phyloP scores from a whole-genome alignment of 805 yeast species.

The Hermanozyma aechmeae region DNA sequence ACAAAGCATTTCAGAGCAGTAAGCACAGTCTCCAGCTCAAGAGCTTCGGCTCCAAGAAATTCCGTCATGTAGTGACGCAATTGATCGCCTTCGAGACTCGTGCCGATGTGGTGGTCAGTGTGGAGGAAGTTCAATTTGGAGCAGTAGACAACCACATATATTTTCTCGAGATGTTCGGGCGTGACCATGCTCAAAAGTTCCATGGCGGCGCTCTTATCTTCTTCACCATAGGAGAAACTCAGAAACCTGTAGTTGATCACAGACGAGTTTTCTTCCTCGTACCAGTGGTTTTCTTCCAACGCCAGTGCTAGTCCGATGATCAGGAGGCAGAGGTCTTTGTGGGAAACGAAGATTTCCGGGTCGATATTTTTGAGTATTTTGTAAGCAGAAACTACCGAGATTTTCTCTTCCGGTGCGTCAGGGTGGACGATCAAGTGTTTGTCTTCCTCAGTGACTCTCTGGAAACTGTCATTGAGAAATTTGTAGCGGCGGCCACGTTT shows the following conservation, averaged over 20 bases:
- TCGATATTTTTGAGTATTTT: slow-evolving; percentile 26
- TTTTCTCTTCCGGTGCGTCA: slow-evolving; percentile 16
- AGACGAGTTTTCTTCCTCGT: slow-evolving; percentile 34
- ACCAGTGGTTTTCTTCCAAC: slow-evolving; percentile 42
- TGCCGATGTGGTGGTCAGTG: slow-evolving; percentile 46
- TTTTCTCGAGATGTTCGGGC: slow-evolving; percentile 29
- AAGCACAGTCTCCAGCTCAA: slow-evolving; percentile 32
- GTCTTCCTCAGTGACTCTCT: slow-evolving; percentile 38
- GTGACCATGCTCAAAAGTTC: slow-evolving; percentile 28
- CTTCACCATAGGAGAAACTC: slow-evolving; percentile 19
- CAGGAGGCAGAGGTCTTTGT: slow-evolving; percentile 34
- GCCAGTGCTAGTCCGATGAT: slow-evolving; percentile 42
- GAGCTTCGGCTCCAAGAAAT: slow-evolving; percentile 30
- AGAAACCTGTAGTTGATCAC: slow-evolving; percentile 28
- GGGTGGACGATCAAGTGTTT: slow-evolving; percentile 37
- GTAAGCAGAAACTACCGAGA: slow-evolving; percentile 35
- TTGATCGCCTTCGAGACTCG: slow-evolving; percentile 38
- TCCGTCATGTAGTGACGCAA: slow-evolving; percentile 28
- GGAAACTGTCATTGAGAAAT: slow-evolving; percentile 38
- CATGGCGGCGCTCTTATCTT: slow-evolving; percentile 7
- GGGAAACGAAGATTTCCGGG: slow-evolving; percentile 27
- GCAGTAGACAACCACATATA: slow-evolving; percentile 34
- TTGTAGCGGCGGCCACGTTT: slow-evolving; percentile 42
- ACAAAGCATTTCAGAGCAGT: slow-evolving; percentile 41
- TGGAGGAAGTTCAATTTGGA: slow-evolving; percentile 44